Conservation (phyloP, 2,329 filamentous ascomycete genomes). For the Dothiorella sarmentorum region DNA sequence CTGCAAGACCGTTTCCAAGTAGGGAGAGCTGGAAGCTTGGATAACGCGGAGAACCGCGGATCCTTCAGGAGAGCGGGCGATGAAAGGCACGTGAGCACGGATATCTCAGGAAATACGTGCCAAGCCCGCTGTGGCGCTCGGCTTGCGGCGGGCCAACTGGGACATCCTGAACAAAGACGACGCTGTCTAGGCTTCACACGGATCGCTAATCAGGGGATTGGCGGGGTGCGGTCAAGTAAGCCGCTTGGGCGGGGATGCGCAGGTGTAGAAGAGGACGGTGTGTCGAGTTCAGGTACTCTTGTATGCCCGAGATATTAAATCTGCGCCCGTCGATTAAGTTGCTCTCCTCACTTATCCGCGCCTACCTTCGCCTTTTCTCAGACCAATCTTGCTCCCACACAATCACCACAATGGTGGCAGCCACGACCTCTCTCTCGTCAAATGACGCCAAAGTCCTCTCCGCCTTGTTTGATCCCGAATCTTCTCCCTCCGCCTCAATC, state of each 20-base stretch:
- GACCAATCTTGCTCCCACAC: background rate
- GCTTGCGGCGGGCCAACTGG: slow-evolving; percentile 10
- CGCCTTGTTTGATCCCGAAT: slow-evolving; percentile 41
- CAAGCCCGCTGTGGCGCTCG: slow-evolving; percentile 11
- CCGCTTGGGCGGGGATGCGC: background rate
- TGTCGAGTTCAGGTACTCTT: background rate
- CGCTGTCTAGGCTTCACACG: background rate
- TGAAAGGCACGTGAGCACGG: background rate
- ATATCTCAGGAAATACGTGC: slow-evolving; percentile 1
- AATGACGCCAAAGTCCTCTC: slow-evolving; percentile 38
- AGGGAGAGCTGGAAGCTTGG: slow-evolving; percentile 22
- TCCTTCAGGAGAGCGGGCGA: background rate
- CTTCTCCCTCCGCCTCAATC: slow-evolving; percentile 51
- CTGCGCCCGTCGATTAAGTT: background rate
- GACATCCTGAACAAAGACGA: background rate
- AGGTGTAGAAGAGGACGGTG: background rate
- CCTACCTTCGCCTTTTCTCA: background rate
- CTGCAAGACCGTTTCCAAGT: background rate
- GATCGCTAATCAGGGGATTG: background rate
- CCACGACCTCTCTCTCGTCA: slow-evolving; percentile 45
- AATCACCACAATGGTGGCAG: background rate
- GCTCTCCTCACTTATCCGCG: background rate
- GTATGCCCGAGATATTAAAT: background rate
- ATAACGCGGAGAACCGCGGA: slow-evolving; percentile 31
- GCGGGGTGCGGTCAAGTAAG: background rate